A percentile compares a stretch with the other conserved stretches of the same genome.
Evolutionary conservation across 352 stramenopile genomes (phyloP).

Genomic region (Phytophthora constricta): DNA sequence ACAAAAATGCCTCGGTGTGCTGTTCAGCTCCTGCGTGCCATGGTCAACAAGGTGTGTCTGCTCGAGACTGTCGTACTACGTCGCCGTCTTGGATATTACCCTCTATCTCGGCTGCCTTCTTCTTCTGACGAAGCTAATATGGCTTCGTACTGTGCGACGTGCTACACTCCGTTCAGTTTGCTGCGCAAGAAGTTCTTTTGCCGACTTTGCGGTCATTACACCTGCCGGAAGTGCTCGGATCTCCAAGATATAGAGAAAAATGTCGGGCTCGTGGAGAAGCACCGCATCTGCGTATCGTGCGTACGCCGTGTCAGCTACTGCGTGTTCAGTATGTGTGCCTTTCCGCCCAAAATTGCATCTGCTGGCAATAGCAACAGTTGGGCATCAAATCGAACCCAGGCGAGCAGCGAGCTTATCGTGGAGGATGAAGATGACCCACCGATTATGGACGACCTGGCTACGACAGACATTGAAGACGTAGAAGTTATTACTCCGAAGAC

Average conservation of each 20-base stretch:
- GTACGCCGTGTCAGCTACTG: conserved; percentile 55
- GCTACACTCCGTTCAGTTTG: conserved; percentile 51
- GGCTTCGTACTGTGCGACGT: conserved; percentile 51
- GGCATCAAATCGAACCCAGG: conserved; percentile 25
- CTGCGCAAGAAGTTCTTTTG: conserved; percentile 62
- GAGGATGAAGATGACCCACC: conserved; percentile 33
- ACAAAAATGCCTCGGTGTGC: conserved; percentile 39
- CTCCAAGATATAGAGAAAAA: conserved; percentile 55
- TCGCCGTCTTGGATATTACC: conserved; percentile 60
- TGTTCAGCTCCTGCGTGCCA: conserved; percentile 54
- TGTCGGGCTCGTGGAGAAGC: conserved; percentile 43
- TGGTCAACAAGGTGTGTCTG: conserved; percentile 48
- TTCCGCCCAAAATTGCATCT: conserved; percentile 30
- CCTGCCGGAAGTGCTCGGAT: conserved; percentile 60
- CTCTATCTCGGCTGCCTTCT: conserved; percentile 35
- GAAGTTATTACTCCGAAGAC: conserved; percentile 30
- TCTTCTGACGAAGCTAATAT: conserved; percentile 29
- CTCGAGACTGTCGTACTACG: conserved; percentile 55
- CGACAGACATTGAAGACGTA: conserved; percentile 48
- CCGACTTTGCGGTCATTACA: conserved; percentile 59
- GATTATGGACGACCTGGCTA: conserved; percentile 46
- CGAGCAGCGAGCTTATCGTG: conserved; percentile 20
- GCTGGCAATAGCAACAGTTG: conserved; percentile 35
- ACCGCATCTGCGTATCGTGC: conserved; percentile 59
- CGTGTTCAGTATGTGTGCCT: conserved; percentile 49